Conservation (phyloP, 176 grass and related monocot species). For the Zizania latifolia region DNA sequence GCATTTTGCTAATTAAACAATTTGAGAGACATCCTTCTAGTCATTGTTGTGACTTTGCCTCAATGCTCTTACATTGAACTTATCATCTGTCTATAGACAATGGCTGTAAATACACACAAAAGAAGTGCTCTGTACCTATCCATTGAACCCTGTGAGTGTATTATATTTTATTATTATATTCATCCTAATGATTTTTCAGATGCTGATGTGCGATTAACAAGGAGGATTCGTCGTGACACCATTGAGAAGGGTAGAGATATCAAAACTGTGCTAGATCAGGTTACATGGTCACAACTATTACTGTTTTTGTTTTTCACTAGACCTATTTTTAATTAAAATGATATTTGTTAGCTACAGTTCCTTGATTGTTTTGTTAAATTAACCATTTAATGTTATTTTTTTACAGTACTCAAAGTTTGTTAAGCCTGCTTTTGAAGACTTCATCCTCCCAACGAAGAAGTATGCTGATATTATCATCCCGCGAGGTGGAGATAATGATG, state of each 20-base stretch:
- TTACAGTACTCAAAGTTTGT: slow-evolving; percentile 96
- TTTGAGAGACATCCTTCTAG: background rate
- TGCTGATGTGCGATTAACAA: slow-evolving; percentile 83
- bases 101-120: slow-evolving; percentile 3
- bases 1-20: background rate
- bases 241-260: slow-evolving; percentile 87
- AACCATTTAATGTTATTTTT: slow-evolving; percentile 19
- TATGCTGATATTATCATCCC: slow-evolving; percentile 88
- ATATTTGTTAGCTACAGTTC: background rate
- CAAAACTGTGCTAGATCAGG: slow-evolving; percentile 91
- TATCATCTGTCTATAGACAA: background rate
- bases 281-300: slow-evolving; percentile 24
- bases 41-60: background rate
- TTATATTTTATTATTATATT: slow-evolving; percentile 18
- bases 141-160: background rate
- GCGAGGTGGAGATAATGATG: slow-evolving; percentile 62
- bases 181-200: slow-evolving; percentile 40
- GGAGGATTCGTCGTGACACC: slow-evolving; percentile 80
- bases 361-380: background rate
- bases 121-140: background rate
- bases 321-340: background rate
- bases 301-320: background rate
- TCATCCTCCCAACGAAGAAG: slow-evolving; percentile 93
- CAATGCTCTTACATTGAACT: background rate
- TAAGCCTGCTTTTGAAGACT: slow-evolving; percentile 97